phyloP scores from a whole-genome alignment of 2,329 filamentous ascomycete species.

The Lachnellula arida region DNA sequence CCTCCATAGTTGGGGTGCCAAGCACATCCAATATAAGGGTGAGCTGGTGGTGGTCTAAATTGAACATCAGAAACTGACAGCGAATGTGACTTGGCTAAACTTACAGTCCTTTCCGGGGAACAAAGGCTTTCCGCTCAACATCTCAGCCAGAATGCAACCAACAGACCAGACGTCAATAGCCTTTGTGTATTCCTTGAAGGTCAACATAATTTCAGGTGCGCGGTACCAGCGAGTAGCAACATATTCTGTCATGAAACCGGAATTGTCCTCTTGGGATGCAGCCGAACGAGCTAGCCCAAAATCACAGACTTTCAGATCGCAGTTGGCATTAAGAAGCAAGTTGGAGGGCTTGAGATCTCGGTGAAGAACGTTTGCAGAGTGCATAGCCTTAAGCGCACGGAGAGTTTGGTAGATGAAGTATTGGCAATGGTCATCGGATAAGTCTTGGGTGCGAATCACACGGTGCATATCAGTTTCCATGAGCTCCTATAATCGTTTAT shows the following conservation, averaged over 20 bases:
- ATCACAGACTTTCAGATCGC: slow-evolving; percentile 97
- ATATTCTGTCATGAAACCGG: slow-evolving; percentile 99
- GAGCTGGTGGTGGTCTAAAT: slow-evolving; percentile 87
- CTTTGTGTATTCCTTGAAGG: slow-evolving; percentile 99
- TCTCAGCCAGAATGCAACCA: slow-evolving; percentile 95
- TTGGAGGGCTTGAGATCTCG: slow-evolving; percentile 98
- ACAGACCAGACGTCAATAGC: slow-evolving; percentile 99
- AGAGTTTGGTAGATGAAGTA: slow-evolving; percentile 99
- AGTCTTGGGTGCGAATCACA: slow-evolving; percentile 95
- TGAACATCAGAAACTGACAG: slow-evolving; percentile 4
- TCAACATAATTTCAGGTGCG: slow-evolving; percentile 99
- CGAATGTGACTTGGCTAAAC: slow-evolving; percentile 34
- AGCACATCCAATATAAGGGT: slow-evolving; percentile 96
- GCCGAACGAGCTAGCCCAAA: slow-evolving; percentile 94
- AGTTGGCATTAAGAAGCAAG: slow-evolving; percentile 94
- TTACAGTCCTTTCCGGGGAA: slow-evolving; percentile 98
- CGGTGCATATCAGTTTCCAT: slow-evolving; percentile 99
- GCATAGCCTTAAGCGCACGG: slow-evolving; percentile 96
- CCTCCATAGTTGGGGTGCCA: slow-evolving; percentile 98
- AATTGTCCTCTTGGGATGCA: slow-evolving; percentile 97
- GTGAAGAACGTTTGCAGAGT: slow-evolving; percentile 96
- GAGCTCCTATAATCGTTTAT: slow-evolving; percentile 60
- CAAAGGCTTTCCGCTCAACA: slow-evolving; percentile 95
- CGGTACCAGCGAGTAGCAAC: slow-evolving; percentile 99
- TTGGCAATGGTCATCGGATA: slow-evolving; percentile 98